A percentile compares a stretch with the other conserved stretches of the same genome.
Evolutionary conservation across 2,329 filamentous ascomycete genomes (phyloP).

Genomic region (Monilinia vaccinii-corymbosi): DNA sequence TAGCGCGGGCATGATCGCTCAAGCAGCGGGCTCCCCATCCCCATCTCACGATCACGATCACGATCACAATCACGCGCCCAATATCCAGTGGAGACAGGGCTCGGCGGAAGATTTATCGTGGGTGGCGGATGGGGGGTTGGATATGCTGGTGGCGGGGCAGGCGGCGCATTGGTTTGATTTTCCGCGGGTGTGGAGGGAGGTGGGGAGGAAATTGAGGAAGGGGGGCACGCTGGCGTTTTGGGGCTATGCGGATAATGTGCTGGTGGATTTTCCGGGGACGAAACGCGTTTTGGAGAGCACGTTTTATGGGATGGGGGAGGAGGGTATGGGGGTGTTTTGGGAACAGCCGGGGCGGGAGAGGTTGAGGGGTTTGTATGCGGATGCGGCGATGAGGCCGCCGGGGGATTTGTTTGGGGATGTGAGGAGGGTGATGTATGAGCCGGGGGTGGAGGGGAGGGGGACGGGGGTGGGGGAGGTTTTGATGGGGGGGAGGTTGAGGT

Average conservation of each 20-base stretch:
- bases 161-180: conserved; percentile 62
- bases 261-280: conserved; percentile 43
- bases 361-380: conserved; percentile 42
- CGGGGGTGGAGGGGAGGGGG: conserved; percentile 34
- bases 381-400: conserved; percentile 40
- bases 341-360: conserved; percentile 49
- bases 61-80: conserved; percentile 23
- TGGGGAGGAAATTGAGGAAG: conserved; percentile 42
- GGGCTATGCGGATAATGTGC: conserved; percentile 56
- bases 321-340: conserved; percentile 51
- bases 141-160: conserved; percentile 43
- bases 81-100: conserved; percentile 41
- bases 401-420: conserved; percentile 43
- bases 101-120: conserved; percentile 46
- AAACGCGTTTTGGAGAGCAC: no score
- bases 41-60: no score
- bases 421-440: conserved; percentile 47
- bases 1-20: conserved; percentile 46
- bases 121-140: conserved; percentile 40
- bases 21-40: conserved; percentile 36
- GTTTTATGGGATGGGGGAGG: conserved; percentile 43
- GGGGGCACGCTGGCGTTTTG: conserved; percentile 55
- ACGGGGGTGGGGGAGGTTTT: conserved; percentile 36
- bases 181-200: conserved; percentile 42
- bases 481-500: conserved; percentile 43